These are phyloP conservation scores for Vickermania ingenoplastis DNA, from an alignment of 208 protist species.

Conservation along the genomic window DNA sequence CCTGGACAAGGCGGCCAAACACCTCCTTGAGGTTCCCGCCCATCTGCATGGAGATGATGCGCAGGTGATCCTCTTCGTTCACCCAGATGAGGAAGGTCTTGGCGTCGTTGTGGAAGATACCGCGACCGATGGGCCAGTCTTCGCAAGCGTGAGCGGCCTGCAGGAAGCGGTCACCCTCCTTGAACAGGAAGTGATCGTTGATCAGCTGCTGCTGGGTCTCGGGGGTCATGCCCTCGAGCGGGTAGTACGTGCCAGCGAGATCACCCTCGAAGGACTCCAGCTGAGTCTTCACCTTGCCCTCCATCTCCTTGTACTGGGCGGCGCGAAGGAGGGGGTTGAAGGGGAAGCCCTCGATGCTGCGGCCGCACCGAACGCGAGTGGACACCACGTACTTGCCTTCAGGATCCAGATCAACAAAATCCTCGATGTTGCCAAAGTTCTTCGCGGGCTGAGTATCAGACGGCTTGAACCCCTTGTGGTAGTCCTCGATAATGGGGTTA, in stretches of 20 bases:
- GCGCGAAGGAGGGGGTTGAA: slow-evolving; percentile 47
- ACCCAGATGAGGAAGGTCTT: slow-evolving; percentile 66
- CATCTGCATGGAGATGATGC: slow-evolving; percentile 63
- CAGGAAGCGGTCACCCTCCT: slow-evolving; percentile 57
- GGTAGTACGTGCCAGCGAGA: slow-evolving; percentile 44
- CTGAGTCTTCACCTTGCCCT: slow-evolving; percentile 24
- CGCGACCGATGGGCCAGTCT: slow-evolving; percentile 50
- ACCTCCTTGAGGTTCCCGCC: slow-evolving; percentile 50
- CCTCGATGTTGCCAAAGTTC: slow-evolving; percentile 27
- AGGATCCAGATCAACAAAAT: slow-evolving; percentile 6
- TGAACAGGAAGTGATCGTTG: slow-evolving; percentile 55
- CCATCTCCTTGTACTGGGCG: slow-evolving; percentile 48
- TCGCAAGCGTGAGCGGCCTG: slow-evolving; percentile 40
- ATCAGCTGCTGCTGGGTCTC: slow-evolving; percentile 53
- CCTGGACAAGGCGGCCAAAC: slow-evolving; percentile 33
- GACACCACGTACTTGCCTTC: slow-evolving; percentile 40
- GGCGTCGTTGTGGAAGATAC: slow-evolving; percentile 61
- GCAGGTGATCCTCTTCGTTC: slow-evolving; percentile 67
- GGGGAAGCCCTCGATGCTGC: slow-evolving; percentile 32
- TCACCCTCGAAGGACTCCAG: slow-evolving; percentile 30
- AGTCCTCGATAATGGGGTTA: slow-evolving; percentile 40
- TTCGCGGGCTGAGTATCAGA: slow-evolving; percentile 45
- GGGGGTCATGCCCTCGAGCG: slow-evolving; percentile 41
- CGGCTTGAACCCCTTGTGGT: slow-evolving; percentile 44
- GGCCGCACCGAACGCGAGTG: slow-evolving; percentile 41